Base-by-base conservation (phyloP, 768 basidiomycete species). In the Tremella fuciformis region DNA sequence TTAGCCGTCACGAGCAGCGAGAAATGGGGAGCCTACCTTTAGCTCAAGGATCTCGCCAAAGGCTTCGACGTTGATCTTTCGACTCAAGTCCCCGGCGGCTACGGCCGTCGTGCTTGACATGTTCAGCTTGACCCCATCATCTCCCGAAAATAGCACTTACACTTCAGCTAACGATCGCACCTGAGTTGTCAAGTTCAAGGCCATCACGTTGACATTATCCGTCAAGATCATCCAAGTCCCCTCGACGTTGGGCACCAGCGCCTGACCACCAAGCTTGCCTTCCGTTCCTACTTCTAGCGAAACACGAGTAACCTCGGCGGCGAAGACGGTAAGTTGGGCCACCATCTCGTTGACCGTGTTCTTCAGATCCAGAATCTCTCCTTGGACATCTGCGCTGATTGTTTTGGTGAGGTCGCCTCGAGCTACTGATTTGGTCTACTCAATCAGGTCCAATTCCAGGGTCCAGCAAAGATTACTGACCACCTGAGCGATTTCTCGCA, bases 261-360 rank as follows among this genome's bases (percentile, higher is more conserved):
- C 91, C 76, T 91, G 88, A 46, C 89, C 89, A 59, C 91, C 90
- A 56, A 93, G 79, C 79, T 89, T 89, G 15, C 90, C 91, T 79
- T 91, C 87, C 62, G 85, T 87, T 66, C 88, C 89, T 74, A 91
- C 89, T 76, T 96, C 93, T 63, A 96, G 80, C 40, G 86, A 87
- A 16, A 98, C 94, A 24, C 78, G 71, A 1, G 78, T 79, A 40
- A 81, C 80, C 63, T 81, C 80, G 6, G 78, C 77, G 9, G 79
- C 77, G 67, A 81, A 80, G 6, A 76, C 69, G 13, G 69, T 73
- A 18, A 80, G 61, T 76, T 79, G 79, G 19, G 71, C 63, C 48
- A 77, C 76, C 78, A 78, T 78, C 50, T 74, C 70, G 63, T 78
- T 78, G 62, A 78, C 75, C 11, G 77, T 78, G 51, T 71, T 68